Evolutionary conservation across 139 green algal species (phyloP).

Genomic region (Zygnema cylindricum): DNA sequence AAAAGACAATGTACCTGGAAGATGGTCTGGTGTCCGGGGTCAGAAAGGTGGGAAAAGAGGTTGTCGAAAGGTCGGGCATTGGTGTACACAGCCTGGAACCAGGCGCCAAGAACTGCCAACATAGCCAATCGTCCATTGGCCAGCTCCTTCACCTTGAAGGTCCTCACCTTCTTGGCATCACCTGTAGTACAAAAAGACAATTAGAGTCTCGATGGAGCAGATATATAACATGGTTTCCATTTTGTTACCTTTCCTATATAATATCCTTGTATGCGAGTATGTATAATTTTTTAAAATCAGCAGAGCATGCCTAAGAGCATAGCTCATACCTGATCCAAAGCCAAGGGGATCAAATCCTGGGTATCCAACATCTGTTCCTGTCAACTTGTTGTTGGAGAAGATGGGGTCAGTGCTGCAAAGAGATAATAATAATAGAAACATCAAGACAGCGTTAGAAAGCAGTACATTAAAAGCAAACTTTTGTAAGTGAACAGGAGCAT

Average conservation of each 20-base stretch:
- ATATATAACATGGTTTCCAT: too few species aligned
- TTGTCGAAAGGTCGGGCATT: slow-evolving; percentile 55
- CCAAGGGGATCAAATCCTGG: slow-evolving; percentile 57
- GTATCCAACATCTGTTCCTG: slow-evolving; percentile 60
- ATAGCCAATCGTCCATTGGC: slow-evolving; percentile 81
- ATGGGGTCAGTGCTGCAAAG: slow-evolving; percentile 53
- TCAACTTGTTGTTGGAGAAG: slow-evolving; percentile 60
- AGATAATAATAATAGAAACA: neutral
- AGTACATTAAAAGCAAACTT: neutral
- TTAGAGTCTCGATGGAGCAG: too few species aligned
- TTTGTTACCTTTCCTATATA: neutral
- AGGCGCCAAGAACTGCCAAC: slow-evolving; percentile 64
- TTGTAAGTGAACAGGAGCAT: neutral
- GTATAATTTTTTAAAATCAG: neutral
- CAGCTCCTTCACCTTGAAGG: slow-evolving; percentile 78
- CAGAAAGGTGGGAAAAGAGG: slow-evolving; percentile 54
- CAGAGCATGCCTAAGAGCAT: neutral
- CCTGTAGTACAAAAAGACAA: slow-evolving; percentile 14
- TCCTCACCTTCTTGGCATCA: slow-evolving; percentile 28
- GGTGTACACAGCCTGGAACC: slow-evolving; percentile 53
- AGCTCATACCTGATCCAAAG: slow-evolving; percentile 30
- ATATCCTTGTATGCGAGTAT: neutral
- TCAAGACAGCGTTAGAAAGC: neutral
- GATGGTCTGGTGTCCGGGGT: slow-evolving; percentile 58
- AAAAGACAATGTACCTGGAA: slow-evolving; percentile 49